These are phyloP conservation scores for Kalmusia sp. DNA, from an alignment of 2,329 filamentous ascomycete species.

Conservation along the genomic window DNA sequence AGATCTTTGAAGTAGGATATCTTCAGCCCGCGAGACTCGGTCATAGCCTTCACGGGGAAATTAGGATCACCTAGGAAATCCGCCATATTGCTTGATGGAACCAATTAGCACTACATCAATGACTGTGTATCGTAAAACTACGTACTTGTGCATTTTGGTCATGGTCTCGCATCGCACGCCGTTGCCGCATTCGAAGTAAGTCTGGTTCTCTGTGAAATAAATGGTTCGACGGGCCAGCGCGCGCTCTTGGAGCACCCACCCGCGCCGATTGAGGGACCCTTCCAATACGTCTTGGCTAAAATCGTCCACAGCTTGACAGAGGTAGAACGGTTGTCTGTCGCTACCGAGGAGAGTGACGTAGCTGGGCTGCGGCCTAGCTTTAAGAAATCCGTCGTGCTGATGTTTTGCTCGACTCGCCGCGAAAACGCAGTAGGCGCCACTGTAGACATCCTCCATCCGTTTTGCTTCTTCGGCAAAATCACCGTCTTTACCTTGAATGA, in stretches of 20 bases:
- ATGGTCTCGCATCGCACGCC: conserved; percentile 29
- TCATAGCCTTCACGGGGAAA: conserved; percentile 24
- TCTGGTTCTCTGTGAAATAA: conserved; percentile 31
- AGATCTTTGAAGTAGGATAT: conserved; percentile 16
- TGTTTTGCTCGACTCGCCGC: conserved; percentile 23
- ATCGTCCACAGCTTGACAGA: conserved; percentile 29
- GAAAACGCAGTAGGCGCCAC: conserved; percentile 29
- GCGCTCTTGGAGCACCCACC: conserved; percentile 36
- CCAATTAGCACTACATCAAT: background rate
- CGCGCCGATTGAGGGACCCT: conserved; percentile 23
- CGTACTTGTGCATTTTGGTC: conserved; percentile 24
- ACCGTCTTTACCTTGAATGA: conserved; percentile 26
- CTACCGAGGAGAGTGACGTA: background rate
- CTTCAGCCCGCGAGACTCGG: conserved; percentile 8
- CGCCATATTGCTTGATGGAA: conserved; percentile 17
- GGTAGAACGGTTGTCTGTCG: conserved; percentile 6
- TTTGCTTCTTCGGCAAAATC: conserved; percentile 29
- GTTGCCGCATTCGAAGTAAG: conserved; percentile 34
- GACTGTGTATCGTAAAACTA: background rate
- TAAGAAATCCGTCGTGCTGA: conserved; percentile 22
- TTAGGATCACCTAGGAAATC: conserved; percentile 36
- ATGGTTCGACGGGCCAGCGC: conserved; percentile 34
- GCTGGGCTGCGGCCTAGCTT: background rate
- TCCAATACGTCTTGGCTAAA: conserved; percentile 28
- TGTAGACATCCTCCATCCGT: conserved; percentile 32